Conservation (phyloP, 164 flowering plant genomes). For the Berberis vulgaris region DNA sequence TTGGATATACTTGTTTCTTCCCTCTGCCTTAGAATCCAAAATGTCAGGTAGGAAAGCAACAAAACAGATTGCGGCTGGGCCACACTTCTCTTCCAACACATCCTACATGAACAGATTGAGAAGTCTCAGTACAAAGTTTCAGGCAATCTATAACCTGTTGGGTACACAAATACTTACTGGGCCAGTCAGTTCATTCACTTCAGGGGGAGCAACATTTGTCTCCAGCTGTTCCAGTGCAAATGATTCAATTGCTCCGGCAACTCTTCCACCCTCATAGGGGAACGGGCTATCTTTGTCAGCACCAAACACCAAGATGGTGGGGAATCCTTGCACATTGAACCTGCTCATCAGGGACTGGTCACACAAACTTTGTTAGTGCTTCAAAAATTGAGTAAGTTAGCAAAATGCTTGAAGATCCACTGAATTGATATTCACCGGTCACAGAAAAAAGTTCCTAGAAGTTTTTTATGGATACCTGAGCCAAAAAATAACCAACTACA, state of each 20-base stretch:
- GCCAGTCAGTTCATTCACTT: conserved; percentile 76
- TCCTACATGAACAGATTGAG: conserved; percentile 35
- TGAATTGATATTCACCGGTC: too few species aligned
- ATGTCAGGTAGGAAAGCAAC: conserved; percentile 82
- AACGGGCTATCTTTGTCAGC: conserved; percentile 71
- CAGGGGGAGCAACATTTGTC: conserved; percentile 69
- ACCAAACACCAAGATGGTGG: conserved; percentile 89
- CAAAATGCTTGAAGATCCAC: too few species aligned
- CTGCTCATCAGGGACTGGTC: conserved; percentile 90
- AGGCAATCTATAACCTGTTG: neutral
- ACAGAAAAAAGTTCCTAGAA: too few species aligned
- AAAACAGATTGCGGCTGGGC: conserved; percentile 91
- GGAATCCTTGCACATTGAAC: conserved; percentile 91
- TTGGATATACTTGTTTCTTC: conserved; percentile 33
- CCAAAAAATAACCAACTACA: too few species aligned
- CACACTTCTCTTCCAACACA: conserved; percentile 90
- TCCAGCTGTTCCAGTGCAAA: conserved; percentile 85
- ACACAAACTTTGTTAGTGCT: too few species aligned
- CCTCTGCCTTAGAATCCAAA: neutral
- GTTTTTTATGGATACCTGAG: too few species aligned
- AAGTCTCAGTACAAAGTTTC: neutral
- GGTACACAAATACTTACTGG: conserved; percentile 36
- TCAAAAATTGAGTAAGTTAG: too few species aligned
- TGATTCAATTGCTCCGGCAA: conserved; percentile 81
- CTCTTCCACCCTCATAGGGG: conserved; percentile 88